Conservation (phyloP, 768 basidiomycete genomes). For the Leccinellum rugosiceps region DNA sequence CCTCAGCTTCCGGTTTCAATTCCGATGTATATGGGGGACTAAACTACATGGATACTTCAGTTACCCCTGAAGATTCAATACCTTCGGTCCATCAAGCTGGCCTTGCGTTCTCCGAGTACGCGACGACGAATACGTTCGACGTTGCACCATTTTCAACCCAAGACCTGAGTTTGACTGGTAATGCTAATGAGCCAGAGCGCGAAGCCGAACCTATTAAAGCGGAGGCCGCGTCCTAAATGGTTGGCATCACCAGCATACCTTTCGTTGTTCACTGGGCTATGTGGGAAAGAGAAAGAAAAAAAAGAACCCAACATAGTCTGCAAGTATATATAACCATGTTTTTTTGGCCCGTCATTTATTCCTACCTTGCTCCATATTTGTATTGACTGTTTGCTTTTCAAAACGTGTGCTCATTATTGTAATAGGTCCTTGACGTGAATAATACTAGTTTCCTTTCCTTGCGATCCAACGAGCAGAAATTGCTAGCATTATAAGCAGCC, state of each 20-base stretch:
- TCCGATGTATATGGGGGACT: constrained; percentile 67
- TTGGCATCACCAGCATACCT: constrained; percentile 17
- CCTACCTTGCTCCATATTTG: constrained; percentile 37
- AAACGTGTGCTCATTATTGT: constrained; percentile 36
- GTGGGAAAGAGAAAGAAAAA: constrained; percentile 11
- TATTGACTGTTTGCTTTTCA: constrained; percentile 33
- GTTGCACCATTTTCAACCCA: constrained; percentile 64
- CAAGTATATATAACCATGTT: constrained; percentile 34
- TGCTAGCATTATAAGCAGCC: constrained; percentile 18
- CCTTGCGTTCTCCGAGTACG: constrained; percentile 71
- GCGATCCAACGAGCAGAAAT: constrained; percentile 11
- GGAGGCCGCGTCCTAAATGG: constrained; percentile 44
- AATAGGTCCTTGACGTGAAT: constrained; percentile 30
- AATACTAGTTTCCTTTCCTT: constrained; percentile 27
- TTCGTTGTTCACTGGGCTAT: constrained; percentile 24
- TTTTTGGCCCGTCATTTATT: constrained; percentile 35
- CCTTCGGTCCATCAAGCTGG: constrained; percentile 57
- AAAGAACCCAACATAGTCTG: constrained; percentile 28
- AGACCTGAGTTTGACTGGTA: constrained; percentile 59
- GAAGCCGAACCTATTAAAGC: constrained; percentile 66
- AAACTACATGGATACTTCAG: constrained; percentile 73
- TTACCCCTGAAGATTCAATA: constrained; percentile 62
- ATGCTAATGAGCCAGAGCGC: constrained; percentile 57
- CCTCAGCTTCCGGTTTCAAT: constrained; percentile 57
- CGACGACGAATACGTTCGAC: constrained; percentile 63